Conservation (phyloP, 176 grass and related monocot genomes). For the Tillandsia fasciculata region DNA sequence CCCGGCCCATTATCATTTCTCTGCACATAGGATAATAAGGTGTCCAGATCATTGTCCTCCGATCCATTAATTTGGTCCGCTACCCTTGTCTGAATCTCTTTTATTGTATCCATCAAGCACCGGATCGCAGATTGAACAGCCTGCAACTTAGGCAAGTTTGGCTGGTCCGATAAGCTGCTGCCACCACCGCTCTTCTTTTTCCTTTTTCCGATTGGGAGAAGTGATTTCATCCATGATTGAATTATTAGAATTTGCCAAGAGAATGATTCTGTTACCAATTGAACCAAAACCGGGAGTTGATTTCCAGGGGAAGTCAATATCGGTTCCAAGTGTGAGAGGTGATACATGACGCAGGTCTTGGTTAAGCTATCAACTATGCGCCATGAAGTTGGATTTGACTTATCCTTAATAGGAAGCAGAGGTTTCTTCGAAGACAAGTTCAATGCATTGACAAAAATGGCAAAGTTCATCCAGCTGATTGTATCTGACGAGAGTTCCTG, state of each 20-base stretch:
- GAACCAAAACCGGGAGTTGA: conserved; percentile 47
- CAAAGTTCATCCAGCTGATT: conserved; percentile 80
- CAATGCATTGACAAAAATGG: conserved; percentile 90
- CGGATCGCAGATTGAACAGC: conserved; percentile 49
- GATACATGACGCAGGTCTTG: conserved; percentile 47
- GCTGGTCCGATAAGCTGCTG: conserved; percentile 10
- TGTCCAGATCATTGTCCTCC: conserved; percentile 59
- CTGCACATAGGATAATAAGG: conserved; percentile 44
- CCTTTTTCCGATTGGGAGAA: conserved; percentile 67
- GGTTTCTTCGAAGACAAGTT: conserved; percentile 43
- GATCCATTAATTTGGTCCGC: conserved; percentile 45
- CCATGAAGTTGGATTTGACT: conserved; percentile 50
- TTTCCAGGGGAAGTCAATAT: conserved; percentile 52
- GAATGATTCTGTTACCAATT: conserved; percentile 70
- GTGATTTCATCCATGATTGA: conserved; percentile 52
- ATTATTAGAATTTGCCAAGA: conserved; percentile 83
- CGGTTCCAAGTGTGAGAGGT: conserved; percentile 30
- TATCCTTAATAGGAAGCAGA: conserved; percentile 23
- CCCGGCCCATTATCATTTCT: conserved; percentile 37
- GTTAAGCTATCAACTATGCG: conserved; percentile 55
- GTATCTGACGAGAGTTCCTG: conserved; percentile 78
- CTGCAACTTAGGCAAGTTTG: conserved; percentile 47
- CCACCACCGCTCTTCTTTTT: conserved; percentile 65
- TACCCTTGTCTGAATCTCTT: conserved; percentile 41
- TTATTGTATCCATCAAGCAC: conserved; percentile 41